Evolutionary conservation across 2,329 filamentous ascomycete species (phyloP).

Genomic region (Aspergillus vadensis): DNA sequence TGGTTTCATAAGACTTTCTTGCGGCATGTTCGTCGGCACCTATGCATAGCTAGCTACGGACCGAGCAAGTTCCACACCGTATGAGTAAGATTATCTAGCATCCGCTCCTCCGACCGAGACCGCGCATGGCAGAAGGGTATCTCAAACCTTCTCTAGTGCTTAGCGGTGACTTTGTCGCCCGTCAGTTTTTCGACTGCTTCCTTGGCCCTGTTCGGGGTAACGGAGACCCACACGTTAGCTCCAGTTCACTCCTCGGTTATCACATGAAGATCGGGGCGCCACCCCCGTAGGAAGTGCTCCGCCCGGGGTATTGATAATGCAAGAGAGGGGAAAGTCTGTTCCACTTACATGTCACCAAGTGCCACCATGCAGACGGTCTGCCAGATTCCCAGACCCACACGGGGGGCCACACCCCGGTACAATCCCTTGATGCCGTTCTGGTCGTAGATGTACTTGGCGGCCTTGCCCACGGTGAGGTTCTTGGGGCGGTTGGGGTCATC

Average conservation of each 20-base stretch:
- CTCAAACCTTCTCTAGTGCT: constrained; percentile 58
- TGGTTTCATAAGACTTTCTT: not conserved
- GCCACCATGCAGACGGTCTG: constrained; percentile 99
- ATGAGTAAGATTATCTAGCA: not conserved
- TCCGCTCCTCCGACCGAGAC: constrained; percentile 2
- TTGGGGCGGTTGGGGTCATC: constrained; percentile 96
- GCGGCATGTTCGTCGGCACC: constrained; percentile 2
- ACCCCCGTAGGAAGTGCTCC: constrained; percentile 4
- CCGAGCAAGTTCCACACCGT: not conserved
- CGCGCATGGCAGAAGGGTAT: constrained; percentile 39
- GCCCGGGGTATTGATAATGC: not conserved
- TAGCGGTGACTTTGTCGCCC: constrained; percentile 64
- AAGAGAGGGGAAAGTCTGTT: constrained; percentile 8
- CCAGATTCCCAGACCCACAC: constrained; percentile 95
- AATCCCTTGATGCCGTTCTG: constrained; percentile 87
- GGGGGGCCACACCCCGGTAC: constrained; percentile 91
- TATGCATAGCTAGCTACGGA: not conserved
- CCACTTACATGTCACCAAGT: constrained; percentile 89
- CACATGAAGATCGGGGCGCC: constrained; percentile 24
- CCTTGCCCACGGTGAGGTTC: constrained; percentile 95
- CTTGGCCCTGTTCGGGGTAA: constrained; percentile 56
- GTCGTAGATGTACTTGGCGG: constrained; percentile 80
- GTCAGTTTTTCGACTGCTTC: constrained; percentile 67
- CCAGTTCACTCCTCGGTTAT: constrained; percentile 26
- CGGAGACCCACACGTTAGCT: constrained; percentile 35